Evolutionary conservation across 2,329 filamentous ascomycete genomes (phyloP).

Genomic region (Fusarium oxysporum): DNA sequence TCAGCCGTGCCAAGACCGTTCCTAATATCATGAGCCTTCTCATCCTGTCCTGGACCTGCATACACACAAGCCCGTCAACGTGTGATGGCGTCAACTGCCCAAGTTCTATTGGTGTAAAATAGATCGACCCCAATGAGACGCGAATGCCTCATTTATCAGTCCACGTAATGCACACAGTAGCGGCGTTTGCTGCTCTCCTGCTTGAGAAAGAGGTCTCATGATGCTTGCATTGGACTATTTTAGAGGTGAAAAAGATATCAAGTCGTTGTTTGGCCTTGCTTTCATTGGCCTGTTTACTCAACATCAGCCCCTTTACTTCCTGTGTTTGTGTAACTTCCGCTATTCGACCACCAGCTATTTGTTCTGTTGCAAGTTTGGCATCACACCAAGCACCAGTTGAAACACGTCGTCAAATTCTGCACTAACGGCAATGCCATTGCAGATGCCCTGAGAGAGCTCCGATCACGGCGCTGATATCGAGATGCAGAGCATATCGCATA

Average conservation of each 20-base stretch:
- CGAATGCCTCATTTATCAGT: slow-evolving; percentile 29
- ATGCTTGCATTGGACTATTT: background rate
- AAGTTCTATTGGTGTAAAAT: slow-evolving; percentile 26
- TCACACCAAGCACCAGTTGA: background rate
- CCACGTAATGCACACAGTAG: slow-evolving; percentile 30
- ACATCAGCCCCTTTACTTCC: background rate
- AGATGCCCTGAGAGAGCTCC: background rate
- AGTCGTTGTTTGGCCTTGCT: background rate
- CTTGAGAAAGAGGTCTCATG: background rate
- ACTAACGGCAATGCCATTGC: background rate
- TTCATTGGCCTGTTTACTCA: background rate
- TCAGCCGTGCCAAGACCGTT: slow-evolving; percentile 29
- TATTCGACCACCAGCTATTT: background rate
- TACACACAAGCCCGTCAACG: background rate
- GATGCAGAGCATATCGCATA: background rate
- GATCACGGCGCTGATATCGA: background rate
- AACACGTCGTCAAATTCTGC: background rate
- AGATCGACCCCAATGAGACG: slow-evolving; percentile 3
- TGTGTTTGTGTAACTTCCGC: background rate
- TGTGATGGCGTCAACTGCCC: slow-evolving; percentile 12
- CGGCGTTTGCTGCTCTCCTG: background rate
- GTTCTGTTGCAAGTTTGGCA: slow-evolving; percentile 2
- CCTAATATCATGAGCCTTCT: slow-evolving; percentile 5
- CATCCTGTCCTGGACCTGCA: slow-evolving; percentile 4
- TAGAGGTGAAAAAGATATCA: background rate